These are phyloP conservation scores for Pseudogymnoascus sp. DNA, from an alignment of 2,329 filamentous ascomycete species.

Conservation along the genomic window DNA sequence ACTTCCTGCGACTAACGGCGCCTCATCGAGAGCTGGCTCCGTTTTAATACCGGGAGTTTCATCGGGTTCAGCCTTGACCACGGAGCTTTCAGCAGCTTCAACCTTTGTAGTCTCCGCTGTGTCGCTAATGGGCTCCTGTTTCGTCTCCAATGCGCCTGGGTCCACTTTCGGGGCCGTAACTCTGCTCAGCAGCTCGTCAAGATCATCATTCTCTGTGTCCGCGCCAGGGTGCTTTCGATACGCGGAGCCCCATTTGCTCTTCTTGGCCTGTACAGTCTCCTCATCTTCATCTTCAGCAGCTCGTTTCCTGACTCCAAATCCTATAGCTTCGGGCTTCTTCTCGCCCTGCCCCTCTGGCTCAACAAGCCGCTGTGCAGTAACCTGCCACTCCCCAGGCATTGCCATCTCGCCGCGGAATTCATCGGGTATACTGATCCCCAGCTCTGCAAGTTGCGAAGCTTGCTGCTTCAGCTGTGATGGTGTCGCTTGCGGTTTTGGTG, in stretches of 20 bases:
- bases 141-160: slow-evolving; percentile 17
- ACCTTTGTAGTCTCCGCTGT: background rate
- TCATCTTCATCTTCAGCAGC: slow-evolving; percentile 54
- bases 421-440: slow-evolving; percentile 80
- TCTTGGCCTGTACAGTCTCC: slow-evolving; percentile 52
- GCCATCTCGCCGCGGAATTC: slow-evolving; percentile 74
- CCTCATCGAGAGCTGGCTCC: slow-evolving; percentile 28
- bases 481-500: slow-evolving; percentile 32
- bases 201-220: slow-evolving; percentile 25
- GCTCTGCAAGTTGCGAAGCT: slow-evolving; percentile 75
- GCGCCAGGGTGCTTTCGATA: slow-evolving; percentile 29
- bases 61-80: background rate
- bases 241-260: slow-evolving; percentile 36
- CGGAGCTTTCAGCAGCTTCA: background rate
- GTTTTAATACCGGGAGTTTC: slow-evolving; percentile 19
- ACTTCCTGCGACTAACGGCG: slow-evolving; percentile 38
- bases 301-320: slow-evolving; percentile 56
- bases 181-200: slow-evolving; percentile 34
- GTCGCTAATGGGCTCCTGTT: slow-evolving; percentile 6
- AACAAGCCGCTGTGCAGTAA: slow-evolving; percentile 37
- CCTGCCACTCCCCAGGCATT: slow-evolving; percentile 82
- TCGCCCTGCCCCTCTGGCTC: slow-evolving; percentile 37
- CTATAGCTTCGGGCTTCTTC: slow-evolving; percentile 35
- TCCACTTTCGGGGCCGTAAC: slow-evolving; percentile 24
- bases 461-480: slow-evolving; percentile 71